Conservation (phyloP, 2,329 filamentous ascomycete genomes). For the Lasiodiplodia theobromae region DNA sequence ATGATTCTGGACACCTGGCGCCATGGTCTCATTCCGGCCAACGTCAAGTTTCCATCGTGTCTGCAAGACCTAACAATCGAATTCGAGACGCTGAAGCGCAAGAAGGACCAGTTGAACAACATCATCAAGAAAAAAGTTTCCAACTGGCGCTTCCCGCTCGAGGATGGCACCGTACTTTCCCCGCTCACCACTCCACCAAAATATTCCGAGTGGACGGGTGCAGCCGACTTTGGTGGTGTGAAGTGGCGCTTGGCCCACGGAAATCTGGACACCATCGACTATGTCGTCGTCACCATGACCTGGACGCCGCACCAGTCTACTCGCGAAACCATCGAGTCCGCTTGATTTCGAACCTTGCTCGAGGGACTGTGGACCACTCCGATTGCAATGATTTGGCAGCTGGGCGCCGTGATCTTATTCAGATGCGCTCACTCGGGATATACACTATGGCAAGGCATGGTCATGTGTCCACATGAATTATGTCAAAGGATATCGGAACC, state of each 20-base stretch:
- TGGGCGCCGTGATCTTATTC: neutral
- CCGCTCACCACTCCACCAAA: neutral
- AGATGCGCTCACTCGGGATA: neutral
- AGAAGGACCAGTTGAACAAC: slow-evolving; percentile 33
- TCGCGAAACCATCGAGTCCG: neutral
- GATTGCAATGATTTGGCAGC: neutral
- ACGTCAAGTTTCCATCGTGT: slow-evolving; percentile 29
- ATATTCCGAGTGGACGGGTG: slow-evolving; percentile 13
- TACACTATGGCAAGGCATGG: neutral
- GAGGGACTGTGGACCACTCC: neutral
- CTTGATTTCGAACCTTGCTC: neutral
- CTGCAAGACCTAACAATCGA: slow-evolving; percentile 33
- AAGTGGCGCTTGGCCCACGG: slow-evolving; percentile 21
- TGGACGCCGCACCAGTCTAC: neutral
- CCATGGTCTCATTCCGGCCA: slow-evolving; percentile 32
- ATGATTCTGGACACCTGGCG: slow-evolving; percentile 86
- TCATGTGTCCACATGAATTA: neutral
- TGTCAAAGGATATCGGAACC: neutral
- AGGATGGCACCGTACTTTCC: neutral
- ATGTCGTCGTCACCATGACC: slow-evolving; percentile 8
- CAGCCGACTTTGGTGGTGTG: slow-evolving; percentile 18
- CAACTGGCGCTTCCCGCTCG: neutral
- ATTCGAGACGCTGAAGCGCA: slow-evolving; percentile 34
- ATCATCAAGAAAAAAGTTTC: slow-evolving; percentile 30
- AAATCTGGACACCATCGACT: slow-evolving; percentile 9